These are phyloP conservation scores for Blastocladiella emersonii DNA, from an alignment of 371 early-diverging fungal genomes.

Conservation along the genomic window DNA sequence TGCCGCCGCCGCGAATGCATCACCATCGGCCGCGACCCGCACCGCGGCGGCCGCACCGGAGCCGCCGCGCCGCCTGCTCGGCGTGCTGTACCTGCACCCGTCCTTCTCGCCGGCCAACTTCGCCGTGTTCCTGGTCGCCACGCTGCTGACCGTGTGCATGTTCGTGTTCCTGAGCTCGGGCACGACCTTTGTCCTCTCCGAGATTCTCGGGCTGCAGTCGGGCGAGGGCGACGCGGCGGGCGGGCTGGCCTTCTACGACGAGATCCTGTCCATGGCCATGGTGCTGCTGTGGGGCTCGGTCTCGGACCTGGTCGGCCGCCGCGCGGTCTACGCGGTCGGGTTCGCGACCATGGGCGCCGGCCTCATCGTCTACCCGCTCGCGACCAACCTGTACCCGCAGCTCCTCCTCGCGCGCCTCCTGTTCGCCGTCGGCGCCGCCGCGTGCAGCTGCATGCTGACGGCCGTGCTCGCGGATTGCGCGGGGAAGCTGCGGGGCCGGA, in stretches of 20 bases:
- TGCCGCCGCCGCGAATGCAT: no score
- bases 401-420: conserved; percentile 32
- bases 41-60: no score
- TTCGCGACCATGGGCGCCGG: conserved; percentile 39
- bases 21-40: no score
- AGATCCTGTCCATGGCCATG: conserved; percentile 33
- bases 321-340: conserved; percentile 30
- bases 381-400: conserved; percentile 27
- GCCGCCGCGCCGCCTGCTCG: not conserved
- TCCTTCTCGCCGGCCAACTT: conserved; percentile 33
- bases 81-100: conserved; percentile 23
- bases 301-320: conserved; percentile 34
- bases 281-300: conserved; percentile 38
- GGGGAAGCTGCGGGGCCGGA: conserved; percentile 18
- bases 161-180: conserved; percentile 34
- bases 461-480: conserved; percentile 28
- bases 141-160: conserved; percentile 36
- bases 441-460: conserved; percentile 46
- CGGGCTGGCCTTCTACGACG: conserved; percentile 39
- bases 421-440: conserved; percentile 57
- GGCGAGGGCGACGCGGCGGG: conserved; percentile 24
- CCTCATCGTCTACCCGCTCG: conserved; percentile 26
- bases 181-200: conserved; percentile 18
- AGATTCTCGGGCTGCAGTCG: conserved; percentile 1
- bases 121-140: conserved; percentile 33